These are phyloP conservation scores for Rutidosis leptorrhynchoides DNA, from an alignment of 129 eudicot genomes.

Conservation along the genomic window DNA sequence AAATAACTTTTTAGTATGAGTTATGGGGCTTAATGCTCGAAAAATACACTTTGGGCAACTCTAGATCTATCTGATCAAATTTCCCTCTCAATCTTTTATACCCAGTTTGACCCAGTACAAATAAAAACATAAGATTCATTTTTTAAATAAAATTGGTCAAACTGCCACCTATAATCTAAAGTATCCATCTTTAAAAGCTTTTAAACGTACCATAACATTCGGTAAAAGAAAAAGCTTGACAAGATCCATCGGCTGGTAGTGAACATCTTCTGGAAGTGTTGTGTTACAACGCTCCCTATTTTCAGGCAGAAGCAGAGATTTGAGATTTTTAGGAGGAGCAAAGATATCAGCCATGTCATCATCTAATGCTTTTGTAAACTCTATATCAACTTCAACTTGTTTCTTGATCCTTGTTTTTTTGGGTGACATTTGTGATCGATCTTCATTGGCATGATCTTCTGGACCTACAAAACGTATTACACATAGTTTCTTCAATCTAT, in stretches of 20 bases:
- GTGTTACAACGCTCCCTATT: conserved; percentile 61
- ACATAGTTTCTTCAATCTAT: background rate
- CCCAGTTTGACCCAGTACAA: background rate
- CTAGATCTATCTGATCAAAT: background rate
- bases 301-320: conserved; percentile 58
- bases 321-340: conserved; percentile 69
- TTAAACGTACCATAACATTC: conserved; percentile 54
- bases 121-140: background rate
- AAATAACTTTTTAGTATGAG: background rate
- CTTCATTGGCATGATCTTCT: conserved; percentile 45
- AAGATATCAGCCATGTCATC: conserved; percentile 48
- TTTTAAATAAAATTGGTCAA: background rate
- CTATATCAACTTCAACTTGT: conserved; percentile 60
- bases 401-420: conserved; percentile 58
- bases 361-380: conserved; percentile 52
- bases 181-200: background rate
- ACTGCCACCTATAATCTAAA: conserved; percentile 1
- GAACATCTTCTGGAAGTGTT: conserved; percentile 94
- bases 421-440: conserved; percentile 43
- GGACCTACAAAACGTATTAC: conserved; percentile 38
- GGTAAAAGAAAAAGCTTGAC: conserved; percentile 82
- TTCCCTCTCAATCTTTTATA: background rate
- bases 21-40: background rate
- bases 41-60: background rate
- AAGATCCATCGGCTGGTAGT: conserved; percentile 88